Percentiles rank a stretch among this genome's conserved stretches.
These are phyloP conservation scores for Phyllostachys edulis DNA, from an alignment of 176 grass and related monocot genomes.

Conservation along the genomic window DNA sequence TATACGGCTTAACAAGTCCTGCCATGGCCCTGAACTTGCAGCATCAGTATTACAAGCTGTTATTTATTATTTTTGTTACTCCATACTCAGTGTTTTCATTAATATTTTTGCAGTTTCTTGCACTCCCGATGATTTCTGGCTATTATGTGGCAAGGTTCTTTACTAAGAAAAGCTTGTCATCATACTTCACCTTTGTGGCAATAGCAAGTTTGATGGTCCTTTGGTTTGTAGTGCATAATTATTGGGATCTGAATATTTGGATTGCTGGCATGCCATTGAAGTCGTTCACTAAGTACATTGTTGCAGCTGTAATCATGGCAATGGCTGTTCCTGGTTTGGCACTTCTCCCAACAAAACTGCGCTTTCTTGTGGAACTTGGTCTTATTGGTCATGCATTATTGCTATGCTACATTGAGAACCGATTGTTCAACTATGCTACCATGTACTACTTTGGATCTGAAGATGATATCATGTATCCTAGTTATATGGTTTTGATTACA, in stretches of 20 bases:
- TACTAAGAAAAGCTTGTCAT: slow-evolving; percentile 93
- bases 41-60: background rate
- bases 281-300: slow-evolving; percentile 85
- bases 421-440: slow-evolving; percentile 80
- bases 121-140: slow-evolving; percentile 86
- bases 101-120: slow-evolving; percentile 68
- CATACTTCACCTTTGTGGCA: slow-evolving; percentile 96
- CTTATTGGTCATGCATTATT: slow-evolving; percentile 83
- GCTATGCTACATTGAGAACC: slow-evolving; percentile 90
- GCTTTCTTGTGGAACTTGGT: slow-evolving; percentile 79
- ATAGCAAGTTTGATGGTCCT: slow-evolving; percentile 92
- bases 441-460: slow-evolving; percentile 98
- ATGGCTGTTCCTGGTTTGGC: slow-evolving; percentile 89
- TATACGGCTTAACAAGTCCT: background rate
- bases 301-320: slow-evolving; percentile 75
- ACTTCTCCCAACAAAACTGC: slow-evolving; percentile 75
- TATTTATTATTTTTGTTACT: slow-evolving; percentile 3
- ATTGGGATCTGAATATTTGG: slow-evolving; percentile 99
- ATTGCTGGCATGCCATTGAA: slow-evolving; percentile 94
- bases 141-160: slow-evolving; percentile 89
- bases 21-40: background rate
- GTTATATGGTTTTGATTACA: slow-evolving; percentile 88
- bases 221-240: slow-evolving; percentile 98
- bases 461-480: slow-evolving; percentile 90
- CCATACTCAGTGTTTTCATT: background rate